Base-by-base conservation (phyloP, 208 protist genomes). In the Pavlovales sp. region DNA sequence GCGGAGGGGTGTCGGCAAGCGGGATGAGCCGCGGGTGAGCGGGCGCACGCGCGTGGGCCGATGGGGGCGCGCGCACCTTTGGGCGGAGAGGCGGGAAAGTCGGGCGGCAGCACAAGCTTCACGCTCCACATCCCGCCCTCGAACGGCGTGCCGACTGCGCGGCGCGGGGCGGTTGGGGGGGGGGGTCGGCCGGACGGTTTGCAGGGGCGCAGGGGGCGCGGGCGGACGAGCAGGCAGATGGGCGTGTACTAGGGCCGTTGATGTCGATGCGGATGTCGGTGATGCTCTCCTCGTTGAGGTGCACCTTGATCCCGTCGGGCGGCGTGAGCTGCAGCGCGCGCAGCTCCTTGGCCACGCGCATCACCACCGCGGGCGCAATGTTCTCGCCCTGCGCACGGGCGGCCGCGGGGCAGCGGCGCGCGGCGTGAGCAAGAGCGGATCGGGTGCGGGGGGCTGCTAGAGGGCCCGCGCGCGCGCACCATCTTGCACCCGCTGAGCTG, bases 51-150 rank as follows among this genome's bases (percentile, higher is more conserved):
- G 11, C 44, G 44, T 20, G 20, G 11, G 44, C 44, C 44, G 44
- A 20, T 57, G 28, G 20, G 82, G 22, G 76, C 75, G 36, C 28
- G 88, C 75, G 76, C 40, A 91, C 97, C 98, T 84, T 98, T 98
- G 39, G 98, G 98, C 10, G 98, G 97, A 78, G 95, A 93, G n/a
- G 92, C 82, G 5, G 98, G 98, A 89, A 97, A 99, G 38, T 98
- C 95, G 34, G 94, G 91, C 30, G 96, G 94, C 46, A 99, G 95
- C 22, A 93, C 90, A 26, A 99, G 94, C 89, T 91, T 93, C 37
- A 98, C 95, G 57, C 92, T 88, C 90, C 99, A 99, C 41, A 94
- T 79, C 40, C 97, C 98, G 20, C 95, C 96, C 76, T 96, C 95
- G 86, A 97, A 99, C 18, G 98, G 97, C 30, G 98, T 99, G 18